Evolutionary conservation across 352 stramenopile species (phyloP).

Genomic region (Pythium dissimile): DNA sequence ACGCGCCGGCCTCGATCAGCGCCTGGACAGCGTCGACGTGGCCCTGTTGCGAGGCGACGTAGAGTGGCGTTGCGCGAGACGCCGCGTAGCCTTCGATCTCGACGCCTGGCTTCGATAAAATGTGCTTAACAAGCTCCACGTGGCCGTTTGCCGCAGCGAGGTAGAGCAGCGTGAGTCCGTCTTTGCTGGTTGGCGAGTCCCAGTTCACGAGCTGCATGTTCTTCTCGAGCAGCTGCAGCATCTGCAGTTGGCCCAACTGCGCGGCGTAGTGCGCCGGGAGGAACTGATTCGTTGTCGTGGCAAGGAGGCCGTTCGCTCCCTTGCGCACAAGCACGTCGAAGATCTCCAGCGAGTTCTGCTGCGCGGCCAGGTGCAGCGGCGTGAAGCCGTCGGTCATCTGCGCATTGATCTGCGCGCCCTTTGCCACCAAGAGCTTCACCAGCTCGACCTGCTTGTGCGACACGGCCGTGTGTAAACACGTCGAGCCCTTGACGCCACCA

Average conservation of each 20-base stretch:
- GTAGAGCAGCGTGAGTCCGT: slow-evolving; percentile 24
- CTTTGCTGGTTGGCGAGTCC: slow-evolving; percentile 20
- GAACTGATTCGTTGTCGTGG: slow-evolving; percentile 21
- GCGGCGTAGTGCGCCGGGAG: slow-evolving; percentile 23
- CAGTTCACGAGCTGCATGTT: slow-evolving; percentile 23
- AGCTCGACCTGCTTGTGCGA: slow-evolving; percentile 24
- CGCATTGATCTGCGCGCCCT: slow-evolving; percentile 21
- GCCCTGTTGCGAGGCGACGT: slow-evolving; percentile 61
- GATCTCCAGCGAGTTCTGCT: slow-evolving; percentile 19
- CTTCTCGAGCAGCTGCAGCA: slow-evolving; percentile 21
- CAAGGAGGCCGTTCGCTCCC: slow-evolving; percentile 16
- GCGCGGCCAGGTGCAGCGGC: slow-evolving; percentile 21
- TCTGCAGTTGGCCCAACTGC: slow-evolving; percentile 19
- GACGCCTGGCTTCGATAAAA: slow-evolving; percentile 9
- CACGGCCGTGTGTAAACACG: slow-evolving; percentile 26
- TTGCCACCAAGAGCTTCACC: slow-evolving; percentile 16
- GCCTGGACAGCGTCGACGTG: slow-evolving; percentile 17
- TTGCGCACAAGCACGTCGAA: slow-evolving; percentile 20
- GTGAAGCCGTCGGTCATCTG: slow-evolving; percentile 30
- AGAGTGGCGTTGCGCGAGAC: slow-evolving; percentile 46
- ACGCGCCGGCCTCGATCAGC: slow-evolving; percentile 13
- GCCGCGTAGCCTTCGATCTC: slow-evolving; percentile 21
- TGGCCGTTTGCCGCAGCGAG: slow-evolving; percentile 22
- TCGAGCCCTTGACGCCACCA: slow-evolving; percentile 21
- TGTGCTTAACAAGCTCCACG: slow-evolving; percentile 14